Percentiles rank a stretch among this genome's conserved stretches.
Evolutionary conservation across 164 flowering plant genomes (phyloP).

Genomic region (Annona squamosa): DNA sequence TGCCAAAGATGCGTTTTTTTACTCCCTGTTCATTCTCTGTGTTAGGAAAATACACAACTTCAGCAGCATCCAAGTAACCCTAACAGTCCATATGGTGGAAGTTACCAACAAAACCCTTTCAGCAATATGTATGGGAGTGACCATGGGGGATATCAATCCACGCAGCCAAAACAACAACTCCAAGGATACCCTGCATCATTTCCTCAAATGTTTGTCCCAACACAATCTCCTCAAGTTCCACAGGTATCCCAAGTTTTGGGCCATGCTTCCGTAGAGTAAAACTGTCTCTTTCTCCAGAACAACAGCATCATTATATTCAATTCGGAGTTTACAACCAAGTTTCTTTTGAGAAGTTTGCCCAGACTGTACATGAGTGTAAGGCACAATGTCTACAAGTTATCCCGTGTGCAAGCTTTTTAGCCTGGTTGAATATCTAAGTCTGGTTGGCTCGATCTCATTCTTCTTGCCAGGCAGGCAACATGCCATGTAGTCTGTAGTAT

Average conservation of each 20-base stretch:
- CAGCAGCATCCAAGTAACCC: constrained; percentile 32
- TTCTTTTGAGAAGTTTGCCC: no score
- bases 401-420: not conserved
- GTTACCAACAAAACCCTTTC: constrained; percentile 40
- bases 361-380: not conserved
- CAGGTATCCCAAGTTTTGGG: constrained; percentile 31
- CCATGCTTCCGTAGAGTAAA: not conserved
- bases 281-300: not conserved
- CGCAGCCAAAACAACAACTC: constrained; percentile 8
- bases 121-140: constrained; percentile 26
- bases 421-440: not conserved
- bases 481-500: not conserved
- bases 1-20: not conserved
- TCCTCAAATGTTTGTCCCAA: constrained; percentile 55
- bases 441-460: not conserved
- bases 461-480: not conserved
- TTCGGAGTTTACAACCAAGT: no score
- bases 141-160: constrained; percentile 31
- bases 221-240: constrained; percentile 39
- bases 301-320: no score
- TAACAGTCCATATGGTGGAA: constrained; percentile 49
- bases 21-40: constrained; percentile 5
- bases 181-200: constrained; percentile 26
- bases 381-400: not conserved
- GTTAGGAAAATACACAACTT: constrained; percentile 28